Evolutionary conservation across 2,329 filamentous ascomycete genomes (phyloP).

Genomic region (Zalaria sp.): DNA sequence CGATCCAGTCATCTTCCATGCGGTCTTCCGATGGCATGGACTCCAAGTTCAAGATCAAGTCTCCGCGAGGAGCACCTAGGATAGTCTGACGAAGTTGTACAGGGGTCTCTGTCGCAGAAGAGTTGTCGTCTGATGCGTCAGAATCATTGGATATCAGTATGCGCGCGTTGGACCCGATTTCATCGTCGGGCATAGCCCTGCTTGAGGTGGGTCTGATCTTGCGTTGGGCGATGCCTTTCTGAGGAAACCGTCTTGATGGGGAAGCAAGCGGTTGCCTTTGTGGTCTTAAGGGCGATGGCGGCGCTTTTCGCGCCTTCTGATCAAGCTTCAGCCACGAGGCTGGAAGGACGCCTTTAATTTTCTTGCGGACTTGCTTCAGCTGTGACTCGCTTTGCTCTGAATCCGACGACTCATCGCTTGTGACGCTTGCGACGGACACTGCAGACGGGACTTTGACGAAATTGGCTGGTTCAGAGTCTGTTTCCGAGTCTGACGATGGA

Average conservation of each 20-base stretch:
- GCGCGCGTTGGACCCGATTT: not conserved
- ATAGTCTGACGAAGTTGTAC: not conserved
- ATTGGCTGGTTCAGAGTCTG: not conserved
- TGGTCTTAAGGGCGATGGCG: constrained; percentile 1
- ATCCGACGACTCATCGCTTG: constrained; percentile 11
- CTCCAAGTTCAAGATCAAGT: no score
- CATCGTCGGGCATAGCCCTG: not conserved
- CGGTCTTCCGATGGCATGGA: constrained; percentile 13
- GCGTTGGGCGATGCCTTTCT: constrained; percentile 15
- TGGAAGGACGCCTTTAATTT: constrained; percentile 34
- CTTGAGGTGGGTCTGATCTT: constrained; percentile 1
- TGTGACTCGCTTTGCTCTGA: constrained; percentile 17
- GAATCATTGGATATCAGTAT: constrained; percentile 22
- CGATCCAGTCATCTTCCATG: constrained; percentile 33
- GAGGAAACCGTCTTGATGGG: constrained; percentile 5
- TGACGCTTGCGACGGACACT: not conserved
- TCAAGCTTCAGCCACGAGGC: constrained; percentile 37
- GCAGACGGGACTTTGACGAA: no score
- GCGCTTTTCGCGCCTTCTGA: constrained; percentile 12
- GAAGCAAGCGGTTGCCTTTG: constrained; percentile 6
- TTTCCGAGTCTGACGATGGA: constrained; percentile 6
- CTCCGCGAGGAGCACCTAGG: constrained; percentile 5
- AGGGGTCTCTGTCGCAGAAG: not conserved
- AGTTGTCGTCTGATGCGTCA: constrained; percentile 8
- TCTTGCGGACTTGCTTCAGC: constrained; percentile 21